These are phyloP conservation scores for Micractinium conductrix DNA, from an alignment of 139 green algal genomes.

Conservation along the genomic window DNA sequence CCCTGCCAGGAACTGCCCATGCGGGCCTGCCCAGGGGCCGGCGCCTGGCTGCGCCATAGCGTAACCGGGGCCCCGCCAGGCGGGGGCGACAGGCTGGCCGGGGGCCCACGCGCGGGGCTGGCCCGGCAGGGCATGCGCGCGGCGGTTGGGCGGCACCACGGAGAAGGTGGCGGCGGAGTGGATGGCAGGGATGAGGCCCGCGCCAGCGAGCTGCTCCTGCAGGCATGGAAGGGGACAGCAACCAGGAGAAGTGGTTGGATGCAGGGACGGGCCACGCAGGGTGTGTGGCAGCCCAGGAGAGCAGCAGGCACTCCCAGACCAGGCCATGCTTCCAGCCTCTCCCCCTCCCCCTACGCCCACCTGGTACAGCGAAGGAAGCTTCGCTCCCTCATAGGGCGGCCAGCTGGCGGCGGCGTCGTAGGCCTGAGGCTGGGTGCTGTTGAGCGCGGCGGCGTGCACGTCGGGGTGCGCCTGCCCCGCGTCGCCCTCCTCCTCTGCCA, in stretches of 20 bases:
- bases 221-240: neutral
- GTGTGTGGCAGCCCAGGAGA: too few species aligned
- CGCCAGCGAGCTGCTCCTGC: neutral
- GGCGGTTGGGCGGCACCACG: neutral
- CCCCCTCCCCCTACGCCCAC: too few species aligned
- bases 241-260: neutral
- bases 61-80: neutral
- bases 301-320: too few species aligned
- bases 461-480: neutral
- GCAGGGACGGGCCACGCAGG: neutral
- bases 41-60: neutral
- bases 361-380: conserved; percentile 20
- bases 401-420: conserved; percentile 26
- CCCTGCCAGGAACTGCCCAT: neutral
- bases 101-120: neutral
- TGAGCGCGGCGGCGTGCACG: neutral
- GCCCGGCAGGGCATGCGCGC: neutral
- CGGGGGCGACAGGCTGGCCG: too few species aligned
- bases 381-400: conserved; percentile 28
- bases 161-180: conserved; percentile 4
- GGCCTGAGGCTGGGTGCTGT: neutral
- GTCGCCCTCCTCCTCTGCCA: neutral
- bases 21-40: neutral
- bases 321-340: too few species aligned
- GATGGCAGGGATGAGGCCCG: conserved; percentile 12